phyloP scores from a whole-genome alignment of 441 rosid species.

The Bruguiera hainesii region DNA sequence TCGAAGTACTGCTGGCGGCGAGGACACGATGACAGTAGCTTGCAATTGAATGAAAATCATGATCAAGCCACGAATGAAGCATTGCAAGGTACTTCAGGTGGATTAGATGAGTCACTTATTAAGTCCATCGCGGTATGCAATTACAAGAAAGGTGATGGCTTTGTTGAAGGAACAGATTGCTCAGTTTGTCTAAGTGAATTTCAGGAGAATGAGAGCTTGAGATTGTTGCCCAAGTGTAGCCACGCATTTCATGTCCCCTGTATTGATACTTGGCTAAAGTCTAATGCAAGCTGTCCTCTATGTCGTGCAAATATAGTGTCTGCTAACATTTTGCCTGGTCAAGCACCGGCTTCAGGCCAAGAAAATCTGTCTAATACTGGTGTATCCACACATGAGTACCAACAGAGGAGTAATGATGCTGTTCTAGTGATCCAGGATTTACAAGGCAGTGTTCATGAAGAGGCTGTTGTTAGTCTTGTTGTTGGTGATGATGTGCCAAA shows the following conservation, averaged over 20 bases:
- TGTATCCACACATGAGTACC: constrained; percentile 20
- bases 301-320: constrained; percentile 59
- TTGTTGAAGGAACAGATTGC: constrained; percentile 59
- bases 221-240: constrained; percentile 70
- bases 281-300: constrained; percentile 82
- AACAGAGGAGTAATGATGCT: constrained; percentile 16
- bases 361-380: not conserved
- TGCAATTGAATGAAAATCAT: constrained; percentile 20
- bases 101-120: constrained; percentile 57
- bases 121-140: constrained; percentile 54
- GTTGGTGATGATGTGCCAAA: constrained; percentile 10
- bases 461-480: constrained; percentile 14
- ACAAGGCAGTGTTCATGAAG: constrained; percentile 25
- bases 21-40: not conserved
- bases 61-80: constrained; percentile 22
- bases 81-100: constrained; percentile 25
- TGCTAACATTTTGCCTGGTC: constrained; percentile 7
- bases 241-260: constrained; percentile 91
- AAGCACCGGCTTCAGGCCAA: not conserved
- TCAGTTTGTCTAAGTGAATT: constrained; percentile 83
- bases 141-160: constrained; percentile 48
- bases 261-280: constrained; percentile 80
- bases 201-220: constrained; percentile 61
- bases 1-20: constrained; percentile 57
- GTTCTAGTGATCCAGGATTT: constrained; percentile 41